A percentile compares a stretch with the other conserved stretches of the same genome.
phyloP scores from a whole-genome alignment of 176 grass and related monocot genomes.

The Oryza meridionalis region DNA sequence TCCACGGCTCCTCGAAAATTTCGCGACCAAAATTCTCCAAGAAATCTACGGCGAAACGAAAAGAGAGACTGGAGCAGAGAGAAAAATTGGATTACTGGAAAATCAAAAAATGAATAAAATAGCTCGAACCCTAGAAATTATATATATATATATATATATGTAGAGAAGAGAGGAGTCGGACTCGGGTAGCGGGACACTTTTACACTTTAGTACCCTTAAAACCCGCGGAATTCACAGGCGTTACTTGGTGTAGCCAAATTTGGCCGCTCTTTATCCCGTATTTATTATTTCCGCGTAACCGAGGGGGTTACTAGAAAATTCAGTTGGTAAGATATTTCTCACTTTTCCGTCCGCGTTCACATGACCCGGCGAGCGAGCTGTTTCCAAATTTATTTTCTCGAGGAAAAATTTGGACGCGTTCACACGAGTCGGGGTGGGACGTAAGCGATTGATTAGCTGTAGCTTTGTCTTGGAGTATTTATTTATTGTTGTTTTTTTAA shows the following conservation, averaged over 20 bases:
- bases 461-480: not conserved
- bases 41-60: not conserved
- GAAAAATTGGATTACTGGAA: not conserved
- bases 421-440: not conserved
- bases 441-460: not conserved
- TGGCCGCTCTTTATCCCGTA: not conserved
- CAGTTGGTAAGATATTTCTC: constrained; percentile 34
- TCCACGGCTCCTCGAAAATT: not conserved
- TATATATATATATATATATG: constrained; percentile 24
- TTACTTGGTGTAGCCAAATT: not conserved
- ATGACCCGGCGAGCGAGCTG: not conserved
- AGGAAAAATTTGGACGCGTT: not conserved
- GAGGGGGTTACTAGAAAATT: not conserved
- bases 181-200: not conserved
- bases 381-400: not conserved
- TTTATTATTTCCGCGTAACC: not conserved
- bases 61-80: not conserved
- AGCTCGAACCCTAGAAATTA: not conserved
- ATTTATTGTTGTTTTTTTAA: not conserved
- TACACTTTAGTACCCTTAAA: not conserved
- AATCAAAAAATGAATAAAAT: constrained; percentile 6
- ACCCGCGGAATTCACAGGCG: not conserved
- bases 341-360: not conserved
- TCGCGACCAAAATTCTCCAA: not conserved
- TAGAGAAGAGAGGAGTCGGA: not conserved